These are phyloP conservation scores for Chalciporus piperatoides DNA, from an alignment of 1,284 basidiomycete species.

Conservation along the genomic window DNA sequence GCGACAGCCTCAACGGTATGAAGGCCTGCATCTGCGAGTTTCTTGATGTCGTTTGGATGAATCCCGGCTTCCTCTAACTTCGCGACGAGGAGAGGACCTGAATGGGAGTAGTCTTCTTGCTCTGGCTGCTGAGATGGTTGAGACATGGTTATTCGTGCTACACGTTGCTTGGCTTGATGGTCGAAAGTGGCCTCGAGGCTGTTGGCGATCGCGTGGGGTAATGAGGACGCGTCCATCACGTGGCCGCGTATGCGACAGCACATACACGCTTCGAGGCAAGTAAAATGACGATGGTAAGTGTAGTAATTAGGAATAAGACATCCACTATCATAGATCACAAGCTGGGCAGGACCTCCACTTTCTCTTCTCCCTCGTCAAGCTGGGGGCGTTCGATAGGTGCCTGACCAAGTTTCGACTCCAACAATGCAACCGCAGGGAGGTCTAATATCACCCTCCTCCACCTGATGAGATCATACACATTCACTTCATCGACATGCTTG, in stretches of 20 bases:
- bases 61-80: constrained; percentile 93
- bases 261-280: constrained; percentile 5
- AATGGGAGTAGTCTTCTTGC: constrained; percentile 55
- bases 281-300: no score
- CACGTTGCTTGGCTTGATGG: not conserved
- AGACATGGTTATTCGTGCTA: constrained; percentile 40
- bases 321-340: not conserved
- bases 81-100: constrained; percentile 77
- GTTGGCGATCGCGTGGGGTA: not conserved
- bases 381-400: constrained; percentile 5
- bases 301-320: not conserved
- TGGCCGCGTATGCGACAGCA: constrained; percentile 23
- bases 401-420: constrained; percentile 55
- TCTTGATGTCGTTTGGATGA: constrained; percentile 90
- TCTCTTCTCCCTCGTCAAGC: constrained; percentile 8
- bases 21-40: constrained; percentile 89
- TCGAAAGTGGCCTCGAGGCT: not conserved
- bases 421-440: constrained; percentile 63
- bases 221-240: constrained; percentile 32
- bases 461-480: constrained; percentile 75
- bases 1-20: constrained; percentile 96
- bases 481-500: constrained; percentile 60
- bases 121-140: constrained; percentile 46
- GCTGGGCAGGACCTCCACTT: constrained; percentile 1
- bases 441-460: constrained; percentile 73